Evolutionary conservation across 139 green algal genomes (phyloP), one percentile per base, ranked within the genome.

Genomic region (Volvox africanus): DNA sequence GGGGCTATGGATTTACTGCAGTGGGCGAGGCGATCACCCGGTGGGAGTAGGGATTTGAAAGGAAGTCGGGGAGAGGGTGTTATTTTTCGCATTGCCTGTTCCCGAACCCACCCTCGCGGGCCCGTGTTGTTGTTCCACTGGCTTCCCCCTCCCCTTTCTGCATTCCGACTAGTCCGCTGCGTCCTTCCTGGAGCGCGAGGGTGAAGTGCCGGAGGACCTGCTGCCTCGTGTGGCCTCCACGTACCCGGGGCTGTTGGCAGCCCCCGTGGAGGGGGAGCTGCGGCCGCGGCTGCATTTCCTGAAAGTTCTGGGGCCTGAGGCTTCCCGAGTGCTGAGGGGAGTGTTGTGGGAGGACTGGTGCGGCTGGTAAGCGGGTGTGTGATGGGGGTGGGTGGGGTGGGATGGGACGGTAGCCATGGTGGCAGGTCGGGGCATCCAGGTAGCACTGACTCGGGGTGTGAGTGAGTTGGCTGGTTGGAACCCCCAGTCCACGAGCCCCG

Each of bases 311-410:
- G 82, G 82, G 33, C 65, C 82, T 1, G 65, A 67, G 33, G 82
- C 82, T 32, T 36, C 65, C 11, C 13, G 17, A 62, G 17, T 50
- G 83, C 67, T 88, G 67, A 62, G 83, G 36, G 67, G 83, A 26
- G 22, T 80, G 62, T 37, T 88, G 83, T 80, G 68, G 36, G 83
- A 88, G 83, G 83, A 88, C 22, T 88, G 83, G 83, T 88, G 83
- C 83, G 33, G 32, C 24, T 88, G 83, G 83, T 88, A 65, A n/a
- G 83, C 28, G 6, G 0, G 65, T 33, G 62, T 21, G 82, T 0
- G n/a, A n/a, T 13, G 24, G 2, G 37, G 65, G 65, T 19, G 80
- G 50, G 50, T 28, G 24, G 50, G 24, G 28, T 50, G 50, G 26
- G 24, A 36, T 24, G 79, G 14, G 20, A 19, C 17, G 62, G 19